phyloP scores from a whole-genome alignment of 345 rosid species.

The Moricandia moricandioides region DNA sequence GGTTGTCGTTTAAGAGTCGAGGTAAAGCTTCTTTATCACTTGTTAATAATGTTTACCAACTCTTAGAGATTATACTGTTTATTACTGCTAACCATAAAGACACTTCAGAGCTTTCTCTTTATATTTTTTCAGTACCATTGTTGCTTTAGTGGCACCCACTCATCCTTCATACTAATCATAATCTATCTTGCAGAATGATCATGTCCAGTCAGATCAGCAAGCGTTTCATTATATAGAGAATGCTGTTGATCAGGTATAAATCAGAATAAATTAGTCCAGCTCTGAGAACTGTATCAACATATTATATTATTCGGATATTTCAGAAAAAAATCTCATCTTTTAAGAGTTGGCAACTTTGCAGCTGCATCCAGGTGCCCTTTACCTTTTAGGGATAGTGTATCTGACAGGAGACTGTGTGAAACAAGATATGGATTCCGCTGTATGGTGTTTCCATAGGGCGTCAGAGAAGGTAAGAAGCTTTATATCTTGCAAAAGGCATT shows the following conservation, averaged over 20 bases:
- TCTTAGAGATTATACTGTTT: background rate
- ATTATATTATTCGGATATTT: background rate
- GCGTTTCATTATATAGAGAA: conserved; percentile 87
- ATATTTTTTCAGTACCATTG: background rate
- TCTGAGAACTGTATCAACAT: background rate
- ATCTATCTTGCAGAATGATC: conserved; percentile 51
- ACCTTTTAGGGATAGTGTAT: conserved; percentile 85
- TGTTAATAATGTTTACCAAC: background rate
- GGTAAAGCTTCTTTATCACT: conserved; percentile 40
- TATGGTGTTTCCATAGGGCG: conserved; percentile 94
- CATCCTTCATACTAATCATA: conserved; percentile 1
- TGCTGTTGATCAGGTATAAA: conserved; percentile 85
- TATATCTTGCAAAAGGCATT: background rate
- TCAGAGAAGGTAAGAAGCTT: conserved; percentile 61
- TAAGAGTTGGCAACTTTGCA: conserved; percentile 35
- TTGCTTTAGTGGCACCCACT: background rate
- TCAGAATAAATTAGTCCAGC: background rate
- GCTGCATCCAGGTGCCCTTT: conserved; percentile 98
- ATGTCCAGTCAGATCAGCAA: conserved; percentile 78
- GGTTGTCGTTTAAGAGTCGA: conserved; percentile 82
- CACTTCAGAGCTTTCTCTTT: background rate
- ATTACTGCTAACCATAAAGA: background rate
- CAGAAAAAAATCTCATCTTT: conserved; percentile 24
- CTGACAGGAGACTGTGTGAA: conserved; percentile 85
- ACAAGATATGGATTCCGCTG: conserved; percentile 84